Percentiles rank a stretch among this genome's conserved stretches.
Conservation (phyloP, 2,329 filamentous ascomycete genomes). For the Knoxdaviesia proteae region DNA sequence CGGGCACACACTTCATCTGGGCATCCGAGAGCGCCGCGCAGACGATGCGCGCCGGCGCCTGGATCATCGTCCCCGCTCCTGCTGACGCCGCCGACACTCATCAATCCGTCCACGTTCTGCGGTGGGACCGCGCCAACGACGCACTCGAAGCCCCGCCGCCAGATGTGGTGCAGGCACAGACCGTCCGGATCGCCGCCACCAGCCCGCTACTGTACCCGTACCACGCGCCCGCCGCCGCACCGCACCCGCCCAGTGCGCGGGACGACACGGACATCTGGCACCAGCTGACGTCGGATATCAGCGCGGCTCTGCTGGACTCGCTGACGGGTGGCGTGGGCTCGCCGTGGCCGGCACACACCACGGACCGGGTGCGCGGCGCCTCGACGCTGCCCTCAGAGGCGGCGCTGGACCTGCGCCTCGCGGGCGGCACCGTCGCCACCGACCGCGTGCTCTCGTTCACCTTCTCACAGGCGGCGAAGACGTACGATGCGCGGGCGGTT, state of each 20-base stretch:
- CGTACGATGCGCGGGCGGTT: constrained; percentile 17
- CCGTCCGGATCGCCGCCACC: constrained; percentile 17
- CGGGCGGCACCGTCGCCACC: constrained; percentile 12
- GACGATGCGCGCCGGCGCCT: constrained; percentile 33
- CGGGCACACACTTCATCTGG: constrained; percentile 39
- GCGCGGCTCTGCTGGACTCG: constrained; percentile 20
- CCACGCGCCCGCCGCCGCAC: constrained; percentile 13
- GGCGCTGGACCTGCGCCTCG: constrained; percentile 18
- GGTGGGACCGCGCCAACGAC: constrained; percentile 37
- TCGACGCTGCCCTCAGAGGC: constrained; percentile 15
- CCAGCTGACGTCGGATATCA: constrained; percentile 27
- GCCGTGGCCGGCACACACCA: constrained; percentile 32
- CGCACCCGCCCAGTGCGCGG: constrained; percentile 5
- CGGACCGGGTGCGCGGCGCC: constrained; percentile 27
- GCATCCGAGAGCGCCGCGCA: constrained; percentile 24
- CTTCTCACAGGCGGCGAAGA: constrained; percentile 21
- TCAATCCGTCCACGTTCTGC: constrained; percentile 17
- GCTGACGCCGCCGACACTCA: constrained; percentile 9
- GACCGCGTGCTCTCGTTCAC: constrained; percentile 24
- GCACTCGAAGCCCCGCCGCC: constrained; percentile 24
- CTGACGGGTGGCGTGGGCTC: constrained; percentile 20
- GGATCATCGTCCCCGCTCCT: constrained; percentile 22
- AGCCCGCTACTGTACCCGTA: constrained; percentile 24
- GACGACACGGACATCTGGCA: constrained; percentile 22
- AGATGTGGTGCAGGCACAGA: constrained; percentile 23